A percentile compares a stretch with the other conserved stretches of the same genome.
These are phyloP conservation scores for Jamesozyma lodderae DNA, from an alignment of 805 yeast species.

Conservation along the genomic window DNA sequence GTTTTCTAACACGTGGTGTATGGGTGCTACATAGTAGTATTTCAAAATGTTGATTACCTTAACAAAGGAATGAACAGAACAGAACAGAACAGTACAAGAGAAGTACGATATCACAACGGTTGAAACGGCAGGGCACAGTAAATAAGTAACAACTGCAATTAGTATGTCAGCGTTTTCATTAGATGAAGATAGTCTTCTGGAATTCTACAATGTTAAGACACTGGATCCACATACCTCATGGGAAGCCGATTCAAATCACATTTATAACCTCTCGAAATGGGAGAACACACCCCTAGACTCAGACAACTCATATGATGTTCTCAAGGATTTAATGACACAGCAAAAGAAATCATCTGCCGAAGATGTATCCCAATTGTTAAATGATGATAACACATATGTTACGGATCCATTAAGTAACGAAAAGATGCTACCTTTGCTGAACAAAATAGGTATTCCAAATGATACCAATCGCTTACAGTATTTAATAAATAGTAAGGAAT, in stretches of 20 bases:
- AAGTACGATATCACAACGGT: background rate
- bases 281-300: conserved; percentile 18
- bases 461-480: conserved; percentile 36
- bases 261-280: conserved; percentile 19
- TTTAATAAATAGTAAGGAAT: conserved; percentile 47
- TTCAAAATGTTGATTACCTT: too few relatives aligned
- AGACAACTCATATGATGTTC: conserved; percentile 28
- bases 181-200: conserved; percentile 23
- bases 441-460: conserved; percentile 32
- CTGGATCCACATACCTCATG: conserved; percentile 34
- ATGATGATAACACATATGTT: conserved; percentile 11
- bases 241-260: conserved; percentile 27
- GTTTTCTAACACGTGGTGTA: too few relatives aligned
- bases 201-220: conserved; percentile 38
- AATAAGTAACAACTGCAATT: background rate
- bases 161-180: conserved; percentile 15
- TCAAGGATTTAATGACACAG: conserved; percentile 25
- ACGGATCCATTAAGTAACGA: conserved; percentile 53
- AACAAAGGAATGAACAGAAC: too few relatives aligned
- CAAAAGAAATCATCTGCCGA: conserved; percentile 11
- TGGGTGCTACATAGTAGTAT: too few relatives aligned
- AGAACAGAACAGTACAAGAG: too few relatives aligned
- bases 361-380: background rate
- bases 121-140: background rate
- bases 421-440: conserved; percentile 32